Conservation (phyloP, 192 early-diverging fungal species). For the Coemansia sp. region DNA sequence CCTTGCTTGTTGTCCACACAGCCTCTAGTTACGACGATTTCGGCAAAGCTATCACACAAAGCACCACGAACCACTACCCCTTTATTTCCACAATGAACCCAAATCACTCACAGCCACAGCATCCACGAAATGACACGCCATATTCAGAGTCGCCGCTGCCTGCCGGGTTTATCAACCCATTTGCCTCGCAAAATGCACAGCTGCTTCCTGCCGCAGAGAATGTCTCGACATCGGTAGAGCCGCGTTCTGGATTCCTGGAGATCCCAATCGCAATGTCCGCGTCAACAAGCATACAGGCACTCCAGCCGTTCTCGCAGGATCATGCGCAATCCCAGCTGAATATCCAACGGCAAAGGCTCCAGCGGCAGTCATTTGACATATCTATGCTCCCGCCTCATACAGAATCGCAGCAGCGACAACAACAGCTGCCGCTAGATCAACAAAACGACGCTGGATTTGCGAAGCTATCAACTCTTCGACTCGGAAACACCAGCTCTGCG, state of each 20-base stretch:
- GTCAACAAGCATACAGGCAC: constrained; percentile 11
- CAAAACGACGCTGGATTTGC: background rate
- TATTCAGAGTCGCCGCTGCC: constrained; percentile 4
- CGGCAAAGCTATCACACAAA: constrained; percentile 14
- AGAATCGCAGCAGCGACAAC: background rate
- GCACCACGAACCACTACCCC: constrained; percentile 9
- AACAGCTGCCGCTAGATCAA: constrained; percentile 4
- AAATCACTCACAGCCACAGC: constrained; percentile 1
- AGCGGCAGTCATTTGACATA: constrained; percentile 38
- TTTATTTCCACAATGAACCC: constrained; percentile 17
- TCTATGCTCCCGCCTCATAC: constrained; percentile 17
- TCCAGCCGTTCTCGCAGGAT: constrained; percentile 6
- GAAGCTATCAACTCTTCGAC: background rate
- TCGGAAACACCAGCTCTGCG: background rate
- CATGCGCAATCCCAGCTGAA: constrained; percentile 13
- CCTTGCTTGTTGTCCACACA: background rate
- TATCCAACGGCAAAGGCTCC: constrained; percentile 9
- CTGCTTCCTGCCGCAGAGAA: background rate
- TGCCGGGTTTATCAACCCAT: constrained; percentile 10
- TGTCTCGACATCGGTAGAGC: background rate
- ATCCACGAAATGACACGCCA: background rate
- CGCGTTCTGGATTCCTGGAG: background rate
- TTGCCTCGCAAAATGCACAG: constrained; percentile 4
- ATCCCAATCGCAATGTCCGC: constrained; percentile 10
- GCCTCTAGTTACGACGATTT: constrained; percentile 6